Base-by-base conservation (phyloP, 148 eudicot genomes). In the Amaranthus hypochondriacus region DNA sequence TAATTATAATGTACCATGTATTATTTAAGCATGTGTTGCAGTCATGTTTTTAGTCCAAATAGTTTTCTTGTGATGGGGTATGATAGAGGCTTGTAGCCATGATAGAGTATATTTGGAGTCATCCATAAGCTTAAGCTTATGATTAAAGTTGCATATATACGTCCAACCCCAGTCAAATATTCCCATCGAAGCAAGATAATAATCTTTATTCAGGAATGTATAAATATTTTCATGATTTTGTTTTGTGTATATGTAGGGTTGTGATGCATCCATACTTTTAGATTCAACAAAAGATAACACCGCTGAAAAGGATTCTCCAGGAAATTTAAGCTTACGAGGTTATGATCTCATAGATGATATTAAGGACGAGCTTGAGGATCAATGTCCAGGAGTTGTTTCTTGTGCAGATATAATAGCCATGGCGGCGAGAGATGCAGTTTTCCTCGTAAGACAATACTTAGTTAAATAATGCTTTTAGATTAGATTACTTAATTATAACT, bases 261-360 rank as follows among this genome's bases (percentile, higher is more conserved):
- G 98, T 76, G 98, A 93, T 80, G 98, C 87, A 48, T 93, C 98
- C 2, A 68, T 93, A 60, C 75, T 93, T 50, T 74, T 91, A 13
- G 98, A 93, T 73, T 89, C 98, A 4, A 91, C 97, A 14, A 85
- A 84, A 57, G 91, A 73, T 66, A 93, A 91, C 72, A 91, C 81
- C 4, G 97, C 98, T 5, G 98, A 93, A 62, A 93, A 93, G 79
- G 98, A 93, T 73, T 93, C 98, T 3, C 98, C 97, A 0, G 98
- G 87, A 4, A 93, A 93, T 70, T 65, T 91, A 67, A 93, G 98
- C 82, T 77, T 93, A 72, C 69, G 96, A 70, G 98, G 98, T 2
- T 93, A 86, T 69, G 89, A 93, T 61, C 49, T 93, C 12, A 88
- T 93, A 11, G 98, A 93, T 12, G 80, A 81, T 8, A 83, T 84